A percentile compares a stretch with the other conserved stretches of the same genome.
Evolutionary conservation across 192 early-diverging fungal species (phyloP).

Genomic region (Umbelopsis sp.): DNA sequence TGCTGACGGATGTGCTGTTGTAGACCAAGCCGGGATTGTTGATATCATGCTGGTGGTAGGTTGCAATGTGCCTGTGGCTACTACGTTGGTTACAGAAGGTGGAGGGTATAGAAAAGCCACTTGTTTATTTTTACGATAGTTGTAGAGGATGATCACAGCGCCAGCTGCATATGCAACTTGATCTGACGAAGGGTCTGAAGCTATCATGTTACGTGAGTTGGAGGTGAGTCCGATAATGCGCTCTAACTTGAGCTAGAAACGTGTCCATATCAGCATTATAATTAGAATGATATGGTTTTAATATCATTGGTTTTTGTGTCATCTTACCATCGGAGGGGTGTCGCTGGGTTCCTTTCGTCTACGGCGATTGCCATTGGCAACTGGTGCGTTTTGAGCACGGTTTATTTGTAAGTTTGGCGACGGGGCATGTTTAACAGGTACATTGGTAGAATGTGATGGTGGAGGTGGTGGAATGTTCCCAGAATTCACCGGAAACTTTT

Average conservation of each 20-base stretch:
- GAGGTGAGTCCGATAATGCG: slow-evolving; percentile 69
- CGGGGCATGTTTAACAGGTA: slow-evolving; percentile 10
- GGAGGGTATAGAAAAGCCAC: slow-evolving; percentile 53
- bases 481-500: slow-evolving; percentile 38
- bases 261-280: background rate
- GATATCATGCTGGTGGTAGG: background rate
- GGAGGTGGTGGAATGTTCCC: slow-evolving; percentile 30
- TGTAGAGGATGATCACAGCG: slow-evolving; percentile 72
- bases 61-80: background rate
- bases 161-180: slow-evolving; percentile 79
- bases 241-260: slow-evolving; percentile 58
- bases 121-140: slow-evolving; percentile 69
- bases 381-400: background rate
- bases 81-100: slow-evolving; percentile 9
- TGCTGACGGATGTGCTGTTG: background rate
- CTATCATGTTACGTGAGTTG: slow-evolving; percentile 50
- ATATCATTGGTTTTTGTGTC: background rate
- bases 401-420: background rate
- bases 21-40: background rate
- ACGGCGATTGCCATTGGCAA: slow-evolving; percentile 10
- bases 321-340: background rate
- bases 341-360: slow-evolving; percentile 28
- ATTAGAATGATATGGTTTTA: background rate
- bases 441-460: slow-evolving; percentile 26
- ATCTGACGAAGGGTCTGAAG: slow-evolving; percentile 50